Percentiles rank a stretch among this genome's conserved stretches.
Evolutionary conservation across 1,284 basidiomycete genomes (phyloP).

Genomic region (Gomphus bonarii): DNA sequence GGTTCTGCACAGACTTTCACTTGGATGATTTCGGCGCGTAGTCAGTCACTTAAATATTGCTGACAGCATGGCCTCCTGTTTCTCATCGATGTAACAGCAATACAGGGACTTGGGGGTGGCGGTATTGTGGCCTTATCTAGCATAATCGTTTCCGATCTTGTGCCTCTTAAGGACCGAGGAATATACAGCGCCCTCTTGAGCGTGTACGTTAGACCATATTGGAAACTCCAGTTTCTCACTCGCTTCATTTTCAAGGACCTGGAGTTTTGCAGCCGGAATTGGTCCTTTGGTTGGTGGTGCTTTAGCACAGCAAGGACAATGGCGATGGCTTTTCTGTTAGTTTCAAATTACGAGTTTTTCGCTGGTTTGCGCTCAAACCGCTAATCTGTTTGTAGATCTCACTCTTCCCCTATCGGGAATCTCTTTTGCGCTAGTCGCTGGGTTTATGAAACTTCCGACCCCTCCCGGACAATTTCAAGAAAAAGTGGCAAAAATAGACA

Average conservation of each 20-base stretch:
- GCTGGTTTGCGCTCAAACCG: no score
- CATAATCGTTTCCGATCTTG: conserved; percentile 28
- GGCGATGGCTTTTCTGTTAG: conserved; percentile 32
- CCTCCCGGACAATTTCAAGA: conserved; percentile 19
- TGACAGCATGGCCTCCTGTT: no score
- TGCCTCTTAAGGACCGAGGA: conserved; percentile 27
- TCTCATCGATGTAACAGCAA: no score
- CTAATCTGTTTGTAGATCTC: conserved; percentile 17
- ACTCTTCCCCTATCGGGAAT: conserved; percentile 28
- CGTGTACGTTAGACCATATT: no score
- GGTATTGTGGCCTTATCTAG: conserved; percentile 24
- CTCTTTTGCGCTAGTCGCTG: conserved; percentile 23
- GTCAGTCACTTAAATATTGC: no score
- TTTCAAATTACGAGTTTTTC: no score
- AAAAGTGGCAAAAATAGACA: conserved; percentile 15
- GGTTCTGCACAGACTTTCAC: no score
- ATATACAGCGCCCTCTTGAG: no score
- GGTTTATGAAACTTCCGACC: conserved; percentile 23
- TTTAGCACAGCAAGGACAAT: conserved; percentile 23
- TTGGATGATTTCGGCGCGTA: no score
- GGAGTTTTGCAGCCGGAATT: conserved; percentile 16
- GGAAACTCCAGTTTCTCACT: conserved; percentile 18
- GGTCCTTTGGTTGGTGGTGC: conserved; percentile 28
- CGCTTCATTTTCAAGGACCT: conserved; percentile 11
- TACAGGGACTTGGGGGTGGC: conserved; percentile 25